Evolutionary conservation across 2,329 filamentous ascomycete species (phyloP), one percentile per base, ranked within the genome.

Genomic region (Paecilomyces variotii): DNA sequence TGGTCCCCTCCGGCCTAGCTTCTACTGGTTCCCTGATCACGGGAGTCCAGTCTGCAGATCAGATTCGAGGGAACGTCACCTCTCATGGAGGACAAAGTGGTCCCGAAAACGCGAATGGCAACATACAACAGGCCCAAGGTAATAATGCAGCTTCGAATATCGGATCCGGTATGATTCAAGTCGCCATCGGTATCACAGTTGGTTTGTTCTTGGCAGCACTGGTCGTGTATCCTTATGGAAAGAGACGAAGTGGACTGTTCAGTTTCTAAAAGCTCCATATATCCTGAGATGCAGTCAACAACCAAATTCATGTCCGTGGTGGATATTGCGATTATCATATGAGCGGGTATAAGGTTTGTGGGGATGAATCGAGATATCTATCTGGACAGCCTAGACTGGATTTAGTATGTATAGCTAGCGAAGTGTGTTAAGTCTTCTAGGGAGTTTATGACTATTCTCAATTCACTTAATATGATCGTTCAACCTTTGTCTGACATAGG

Each of bases 1-100:
- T 84, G 61, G 83, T 86, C 1, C 83, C 83, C 0, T 82, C 78
- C 1, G 83, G 83, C 1, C 70, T 86, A 14, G 80, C 82, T 3
- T 81, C 83, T 0, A 77, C 76, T 55, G 83, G 83, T 1, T 80
- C 76, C 25, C 69, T 86, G 24, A 76, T 85, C 4, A 74, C 78
- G 0, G 83, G 83, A 11, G 74, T 85, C 54, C 76, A 77, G 10
- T 80, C 77, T 19, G 82, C 83, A 2, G 76, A 84, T 63, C 76
- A 83, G 63, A 82, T 84, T 59, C 77, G 65, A 4, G 61, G 65
- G 24, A 70, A 64, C 27, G 59, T 62, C n/a, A 61, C 61, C 10
- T 53, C 54, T 19, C 57, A 55, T 55, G 58, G 49, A 60, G n/a
- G 25, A 32, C 61, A 11, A 24, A 56, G 10, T 28, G 53, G 24